Conservation (phyloP, 768 basidiomycete species). For the Mycena galopus region DNA sequence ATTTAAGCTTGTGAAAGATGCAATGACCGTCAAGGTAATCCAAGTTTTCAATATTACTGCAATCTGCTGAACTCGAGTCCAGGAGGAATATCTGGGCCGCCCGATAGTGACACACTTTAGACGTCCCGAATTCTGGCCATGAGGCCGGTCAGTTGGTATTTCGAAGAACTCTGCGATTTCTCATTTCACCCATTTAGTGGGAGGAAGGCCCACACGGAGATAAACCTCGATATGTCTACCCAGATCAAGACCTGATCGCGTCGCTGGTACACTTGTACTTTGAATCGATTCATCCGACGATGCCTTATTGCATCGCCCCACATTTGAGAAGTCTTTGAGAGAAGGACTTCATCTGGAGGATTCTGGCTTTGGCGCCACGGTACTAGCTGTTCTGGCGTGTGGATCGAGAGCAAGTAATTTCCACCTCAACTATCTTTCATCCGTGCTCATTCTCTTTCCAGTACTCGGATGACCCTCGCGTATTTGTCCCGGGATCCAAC, state of each 20-base stretch:
- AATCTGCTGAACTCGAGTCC: background rate
- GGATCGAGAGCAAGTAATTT: slow-evolving; percentile 58
- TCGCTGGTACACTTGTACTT: slow-evolving; percentile 74
- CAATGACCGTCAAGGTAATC: slow-evolving; percentile 56
- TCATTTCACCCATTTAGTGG: slow-evolving; percentile 47
- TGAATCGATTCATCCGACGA: slow-evolving; percentile 55
- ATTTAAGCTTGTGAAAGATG: slow-evolving; percentile 58
- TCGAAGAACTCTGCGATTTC: too few species aligned
- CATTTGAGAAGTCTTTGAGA: slow-evolving; percentile 66
- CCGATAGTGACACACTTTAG: slow-evolving; percentile 14
- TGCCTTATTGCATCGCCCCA: slow-evolving; percentile 79
- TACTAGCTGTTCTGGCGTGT: slow-evolving; percentile 77
- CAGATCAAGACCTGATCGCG: slow-evolving; percentile 61
- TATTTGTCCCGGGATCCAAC: slow-evolving; percentile 51
- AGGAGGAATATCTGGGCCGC: slow-evolving; percentile 34
- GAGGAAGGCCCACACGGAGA: slow-evolving; percentile 46
- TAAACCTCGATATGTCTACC: slow-evolving; percentile 56
- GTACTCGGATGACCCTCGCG: slow-evolving; percentile 64
- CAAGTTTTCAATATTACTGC: background rate
- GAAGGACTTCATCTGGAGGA: slow-evolving; percentile 64
- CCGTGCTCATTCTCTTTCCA: slow-evolving; percentile 58
- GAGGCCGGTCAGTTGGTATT: slow-evolving; percentile 21
- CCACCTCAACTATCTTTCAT: slow-evolving; percentile 43
- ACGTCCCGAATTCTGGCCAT: slow-evolving; percentile 40
- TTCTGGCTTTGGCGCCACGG: slow-evolving; percentile 63